Evolutionary conservation across 1,284 basidiomycete species (phyloP).

Genomic region (Ceratobasidium sp.): DNA sequence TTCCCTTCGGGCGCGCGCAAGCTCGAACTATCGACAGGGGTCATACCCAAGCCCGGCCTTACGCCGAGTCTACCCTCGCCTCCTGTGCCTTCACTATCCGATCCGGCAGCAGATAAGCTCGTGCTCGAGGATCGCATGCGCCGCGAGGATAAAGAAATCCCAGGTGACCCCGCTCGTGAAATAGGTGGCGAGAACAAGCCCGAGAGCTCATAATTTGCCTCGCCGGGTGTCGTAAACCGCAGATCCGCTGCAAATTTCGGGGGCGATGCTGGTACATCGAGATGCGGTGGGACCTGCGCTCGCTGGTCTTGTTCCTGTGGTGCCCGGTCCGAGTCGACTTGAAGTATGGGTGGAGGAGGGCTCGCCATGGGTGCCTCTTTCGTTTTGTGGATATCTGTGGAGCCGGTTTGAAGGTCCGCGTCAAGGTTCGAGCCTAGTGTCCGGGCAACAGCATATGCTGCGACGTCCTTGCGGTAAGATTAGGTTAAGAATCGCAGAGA

Average conservation of each 20-base stretch:
- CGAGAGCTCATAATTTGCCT: constrained; percentile 40
- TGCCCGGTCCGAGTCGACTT: not conserved
- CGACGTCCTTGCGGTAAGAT: constrained; percentile 66
- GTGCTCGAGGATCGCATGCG: constrained; percentile 39
- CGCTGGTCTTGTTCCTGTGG: constrained; percentile 62
- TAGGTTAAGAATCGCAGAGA: constrained; percentile 31
- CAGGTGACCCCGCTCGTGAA: constrained; percentile 34
- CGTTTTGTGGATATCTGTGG: constrained; percentile 13
- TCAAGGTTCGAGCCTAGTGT: constrained; percentile 68
- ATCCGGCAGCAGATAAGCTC: constrained; percentile 37
- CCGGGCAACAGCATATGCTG: constrained; percentile 83
- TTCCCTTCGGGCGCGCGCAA: constrained; percentile 13
- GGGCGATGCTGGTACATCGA: constrained; percentile 29
- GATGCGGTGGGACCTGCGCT: constrained; percentile 69
- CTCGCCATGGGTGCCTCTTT: constrained; percentile 12
- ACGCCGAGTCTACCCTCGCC: constrained; percentile 29
- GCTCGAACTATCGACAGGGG: constrained; percentile 36
- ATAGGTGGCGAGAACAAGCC: constrained; percentile 37
- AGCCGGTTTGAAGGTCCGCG: not conserved
- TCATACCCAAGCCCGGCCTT: constrained; percentile 33
- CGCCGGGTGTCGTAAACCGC: constrained; percentile 31
- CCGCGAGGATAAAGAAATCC: constrained; percentile 32
- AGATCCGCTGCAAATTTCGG: constrained; percentile 28
- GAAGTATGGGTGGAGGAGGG: not conserved
- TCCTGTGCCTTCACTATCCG: constrained; percentile 32